Conservation (phyloP, 768 basidiomycete species). For the Cantharellus anzutake region DNA sequence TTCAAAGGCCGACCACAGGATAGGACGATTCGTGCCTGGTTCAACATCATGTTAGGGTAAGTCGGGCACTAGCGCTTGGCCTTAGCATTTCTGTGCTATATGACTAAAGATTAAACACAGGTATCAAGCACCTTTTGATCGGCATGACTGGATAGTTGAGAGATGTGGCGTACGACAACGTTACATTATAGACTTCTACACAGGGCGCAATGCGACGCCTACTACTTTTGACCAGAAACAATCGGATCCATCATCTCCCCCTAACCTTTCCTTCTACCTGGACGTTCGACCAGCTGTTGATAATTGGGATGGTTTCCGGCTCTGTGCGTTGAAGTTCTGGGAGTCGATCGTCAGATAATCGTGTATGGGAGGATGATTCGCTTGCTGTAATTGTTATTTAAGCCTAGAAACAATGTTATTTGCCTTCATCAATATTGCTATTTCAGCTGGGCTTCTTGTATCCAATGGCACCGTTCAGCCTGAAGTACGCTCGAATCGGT, state of each 20-base stretch:
- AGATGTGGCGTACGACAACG: conserved; percentile 76
- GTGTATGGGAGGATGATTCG: too few species aligned
- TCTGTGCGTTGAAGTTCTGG: conserved; percentile 50
- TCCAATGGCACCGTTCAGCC: too few species aligned
- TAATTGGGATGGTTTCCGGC: conserved; percentile 79
- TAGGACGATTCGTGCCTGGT: conserved; percentile 58
- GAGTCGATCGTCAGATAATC: conserved; percentile 15
- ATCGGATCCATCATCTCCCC: conserved; percentile 17
- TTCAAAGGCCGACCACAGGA: conserved; percentile 82
- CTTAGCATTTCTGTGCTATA: conserved; percentile 3
- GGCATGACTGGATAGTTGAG: conserved; percentile 94
- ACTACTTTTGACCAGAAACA: conserved; percentile 5
- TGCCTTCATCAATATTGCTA: too few species aligned
- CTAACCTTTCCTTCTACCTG: conserved; percentile 69
- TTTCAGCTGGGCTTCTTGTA: too few species aligned
- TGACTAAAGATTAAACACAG: conserved; percentile 23
- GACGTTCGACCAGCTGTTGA: conserved; percentile 91
- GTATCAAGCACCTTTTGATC: conserved; percentile 86
- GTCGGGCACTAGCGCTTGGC: conserved; percentile 12
- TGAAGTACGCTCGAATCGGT: too few species aligned
- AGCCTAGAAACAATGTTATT: too few species aligned
- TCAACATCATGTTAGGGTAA: conserved; percentile 75
- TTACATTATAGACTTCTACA: conserved; percentile 98
- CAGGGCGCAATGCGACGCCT: conserved; percentile 37
- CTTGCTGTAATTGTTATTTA: too few species aligned